Evolutionary conservation across 768 basidiomycete species (phyloP).

Genomic region (Pseudohyphozyma bogoriensis): DNA sequence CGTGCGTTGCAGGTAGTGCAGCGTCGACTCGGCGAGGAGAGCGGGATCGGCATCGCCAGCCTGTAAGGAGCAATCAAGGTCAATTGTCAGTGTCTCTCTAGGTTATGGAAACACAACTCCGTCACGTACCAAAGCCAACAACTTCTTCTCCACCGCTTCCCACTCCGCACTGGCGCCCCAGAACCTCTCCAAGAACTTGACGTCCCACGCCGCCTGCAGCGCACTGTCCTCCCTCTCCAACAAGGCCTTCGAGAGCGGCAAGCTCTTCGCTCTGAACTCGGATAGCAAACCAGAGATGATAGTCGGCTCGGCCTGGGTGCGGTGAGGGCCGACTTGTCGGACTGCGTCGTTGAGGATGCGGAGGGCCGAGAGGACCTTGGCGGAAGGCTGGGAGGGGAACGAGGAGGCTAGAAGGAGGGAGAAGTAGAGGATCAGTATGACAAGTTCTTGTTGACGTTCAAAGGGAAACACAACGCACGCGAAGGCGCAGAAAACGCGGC

Average conservation of each 20-base stretch:
- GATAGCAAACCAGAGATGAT: background rate
- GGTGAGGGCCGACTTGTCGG: background rate
- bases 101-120: too few relatives aligned
- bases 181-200: conserved; percentile 4
- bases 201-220: conserved; percentile 10
- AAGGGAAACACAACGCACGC: background rate
- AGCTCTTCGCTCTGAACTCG: background rate
- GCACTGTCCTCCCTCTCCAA: background rate
- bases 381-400: background rate
- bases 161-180: background rate
- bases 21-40: too few relatives aligned
- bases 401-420: background rate
- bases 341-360: background rate
- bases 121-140: background rate
- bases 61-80: too few relatives aligned
- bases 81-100: too few relatives aligned
- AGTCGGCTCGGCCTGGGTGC: background rate
- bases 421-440: background rate
- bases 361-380: background rate
- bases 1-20: conserved; percentile 12
- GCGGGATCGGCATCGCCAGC: too few relatives aligned
- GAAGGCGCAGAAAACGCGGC: background rate
- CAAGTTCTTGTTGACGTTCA: background rate
- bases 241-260: background rate
- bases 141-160: background rate